Percentiles rank a stretch among this genome's conserved stretches.
Evolutionary conservation across 352 stramenopile species (phyloP).

Genomic region (Pythium volutum): DNA sequence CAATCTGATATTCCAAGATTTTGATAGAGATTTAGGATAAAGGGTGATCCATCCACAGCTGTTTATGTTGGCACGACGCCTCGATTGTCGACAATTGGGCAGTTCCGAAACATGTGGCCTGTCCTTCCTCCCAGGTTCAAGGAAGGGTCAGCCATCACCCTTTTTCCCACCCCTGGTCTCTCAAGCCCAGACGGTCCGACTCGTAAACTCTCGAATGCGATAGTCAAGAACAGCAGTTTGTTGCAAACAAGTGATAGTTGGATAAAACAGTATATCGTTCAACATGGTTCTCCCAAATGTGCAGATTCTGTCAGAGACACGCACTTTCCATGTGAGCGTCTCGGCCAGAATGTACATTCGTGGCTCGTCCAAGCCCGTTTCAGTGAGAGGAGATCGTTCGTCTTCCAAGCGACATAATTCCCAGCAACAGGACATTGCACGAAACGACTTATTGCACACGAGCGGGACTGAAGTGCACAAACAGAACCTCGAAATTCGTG

Average conservation of each 20-base stretch:
- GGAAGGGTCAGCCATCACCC: constrained; percentile 20
- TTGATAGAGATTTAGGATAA: too few species aligned
- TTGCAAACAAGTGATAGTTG: constrained; percentile 6
- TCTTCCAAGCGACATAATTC: not conserved
- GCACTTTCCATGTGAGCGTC: constrained; percentile 22
- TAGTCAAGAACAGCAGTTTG: not conserved
- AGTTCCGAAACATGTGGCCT: not conserved
- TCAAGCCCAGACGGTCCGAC: constrained; percentile 6
- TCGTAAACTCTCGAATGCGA: constrained; percentile 21
- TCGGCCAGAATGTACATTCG: constrained; percentile 3
- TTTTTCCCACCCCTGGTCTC: constrained; percentile 3
- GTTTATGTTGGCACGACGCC: not conserved
- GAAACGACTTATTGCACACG: not conserved
- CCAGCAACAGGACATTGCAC: not conserved
- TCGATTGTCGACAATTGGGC: not conserved
- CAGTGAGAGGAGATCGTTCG: constrained; percentile 14
- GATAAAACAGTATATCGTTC: constrained; percentile 24
- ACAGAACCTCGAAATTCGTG: too few species aligned
- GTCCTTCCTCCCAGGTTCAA: constrained; percentile 8
- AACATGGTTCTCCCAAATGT: constrained; percentile 14
- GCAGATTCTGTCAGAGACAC: constrained; percentile 26
- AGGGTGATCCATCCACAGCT: too few species aligned
- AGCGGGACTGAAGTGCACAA: not conserved
- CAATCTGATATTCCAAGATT: too few species aligned
- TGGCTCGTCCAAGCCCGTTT: constrained; percentile 17